These are phyloP conservation scores for Syzygium jambos DNA, from an alignment of 345 rosid species.

Conservation along the genomic window DNA sequence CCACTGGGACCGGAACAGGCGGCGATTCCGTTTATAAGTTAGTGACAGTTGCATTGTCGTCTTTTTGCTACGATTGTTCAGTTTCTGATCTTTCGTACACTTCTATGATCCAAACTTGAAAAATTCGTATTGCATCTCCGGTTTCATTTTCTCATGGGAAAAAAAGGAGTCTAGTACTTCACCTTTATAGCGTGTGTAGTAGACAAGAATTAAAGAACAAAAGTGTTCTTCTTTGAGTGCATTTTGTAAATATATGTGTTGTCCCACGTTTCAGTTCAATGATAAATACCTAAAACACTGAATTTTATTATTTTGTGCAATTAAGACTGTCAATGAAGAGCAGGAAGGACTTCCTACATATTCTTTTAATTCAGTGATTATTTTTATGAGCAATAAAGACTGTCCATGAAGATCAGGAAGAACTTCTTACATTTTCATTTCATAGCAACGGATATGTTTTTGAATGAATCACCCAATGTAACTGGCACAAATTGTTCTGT, in stretches of 20 bases:
- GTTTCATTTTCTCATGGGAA: neutral
- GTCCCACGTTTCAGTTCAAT: neutral
- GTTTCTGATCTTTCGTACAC: slow-evolving; percentile 10
- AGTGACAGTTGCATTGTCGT: slow-evolving; percentile 1
- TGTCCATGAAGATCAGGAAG: neutral
- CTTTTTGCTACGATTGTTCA: slow-evolving; percentile 12
- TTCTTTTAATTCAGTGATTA: neutral
- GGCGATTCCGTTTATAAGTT: slow-evolving; percentile 92
- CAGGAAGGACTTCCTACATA: neutral
- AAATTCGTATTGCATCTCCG: neutral
- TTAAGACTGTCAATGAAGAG: accelerated
- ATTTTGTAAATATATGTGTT: neutral
- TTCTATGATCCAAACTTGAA: neutral
- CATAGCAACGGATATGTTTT: neutral
- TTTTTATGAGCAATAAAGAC: neutral
- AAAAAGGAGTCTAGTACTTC: neutral
- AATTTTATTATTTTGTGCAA: neutral
- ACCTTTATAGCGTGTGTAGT: neutral
- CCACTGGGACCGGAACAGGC: slow-evolving; percentile 71
- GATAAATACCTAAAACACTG: neutral
- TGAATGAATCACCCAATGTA: neutral
- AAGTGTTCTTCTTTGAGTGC: neutral
- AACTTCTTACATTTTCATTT: neutral
- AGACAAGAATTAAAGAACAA: neutral
- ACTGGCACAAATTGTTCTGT: neutral